Conservation (phyloP, 2,329 filamentous ascomycete genomes). For the Colletotrichum falcatum region DNA sequence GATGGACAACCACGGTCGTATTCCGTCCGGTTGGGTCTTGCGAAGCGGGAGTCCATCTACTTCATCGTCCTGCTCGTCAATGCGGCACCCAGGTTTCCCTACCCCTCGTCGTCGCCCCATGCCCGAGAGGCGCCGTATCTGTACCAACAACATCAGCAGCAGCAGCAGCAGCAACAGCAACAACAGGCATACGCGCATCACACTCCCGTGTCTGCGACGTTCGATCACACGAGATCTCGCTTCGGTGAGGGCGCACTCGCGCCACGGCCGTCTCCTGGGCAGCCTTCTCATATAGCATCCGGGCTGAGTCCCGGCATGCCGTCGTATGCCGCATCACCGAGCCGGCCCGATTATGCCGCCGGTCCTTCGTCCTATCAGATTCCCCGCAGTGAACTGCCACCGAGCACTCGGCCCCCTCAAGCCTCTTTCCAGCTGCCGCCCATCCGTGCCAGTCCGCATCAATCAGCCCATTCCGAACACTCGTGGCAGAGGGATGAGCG, state of each 20-base stretch:
- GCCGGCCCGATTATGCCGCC: constrained; percentile 57
- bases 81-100: constrained; percentile 53
- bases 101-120: constrained; percentile 60
- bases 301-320: constrained; percentile 57
- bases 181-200: constrained; percentile 55
- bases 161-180: constrained; percentile 50
- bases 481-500: constrained; percentile 60
- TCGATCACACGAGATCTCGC: constrained; percentile 59
- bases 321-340: constrained; percentile 60
- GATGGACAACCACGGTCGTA: constrained; percentile 65
- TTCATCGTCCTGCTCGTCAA: constrained; percentile 67
- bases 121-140: constrained; percentile 56
- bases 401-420: constrained; percentile 49
- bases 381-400: constrained; percentile 63
- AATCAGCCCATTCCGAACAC: constrained; percentile 43
- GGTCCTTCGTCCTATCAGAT: constrained; percentile 63
- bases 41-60: constrained; percentile 71
- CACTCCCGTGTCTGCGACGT: constrained; percentile 60
- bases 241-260: constrained; percentile 51
- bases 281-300: constrained; percentile 50
- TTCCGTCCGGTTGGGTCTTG: constrained; percentile 66
- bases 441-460: constrained; percentile 56
- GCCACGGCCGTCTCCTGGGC: constrained; percentile 47
- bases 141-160: constrained; percentile 51
- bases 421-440: constrained; percentile 61